Base-by-base conservation (phyloP, 2,329 filamentous ascomycete species). In the Leptodontidium sp. region DNA sequence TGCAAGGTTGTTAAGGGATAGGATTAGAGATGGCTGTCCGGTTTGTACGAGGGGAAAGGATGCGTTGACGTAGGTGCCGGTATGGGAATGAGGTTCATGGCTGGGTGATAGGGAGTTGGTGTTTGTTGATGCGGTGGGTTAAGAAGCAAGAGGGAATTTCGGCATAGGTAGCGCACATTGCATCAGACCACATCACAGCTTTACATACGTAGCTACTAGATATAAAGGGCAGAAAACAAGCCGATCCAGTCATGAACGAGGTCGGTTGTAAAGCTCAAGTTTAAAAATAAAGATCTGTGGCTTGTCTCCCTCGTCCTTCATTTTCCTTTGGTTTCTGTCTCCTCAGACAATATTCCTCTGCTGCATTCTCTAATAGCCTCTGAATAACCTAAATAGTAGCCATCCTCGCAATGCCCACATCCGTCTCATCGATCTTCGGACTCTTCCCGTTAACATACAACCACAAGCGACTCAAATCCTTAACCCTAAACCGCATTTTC, bases 1-100 rank as follows among this genome's bases (percentile, higher is more conserved):
- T 77, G 94, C 94, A 49, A 87, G 93, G 71, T 79, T 97, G 65
- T 81, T 97, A 69, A 86, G 90, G 73, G 91, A 94, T 75, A 88
- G 88, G 70, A 85, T 95, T 45, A 82, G 84, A 57, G 86, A 84
- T 9, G 90, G 90, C 0, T 93, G 90, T 80, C 87, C 89, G 0
- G 82, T 90, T 21, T 91, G 89, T 70, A 5, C 35, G 29, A 29
- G 24, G 45, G 65, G 29, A 43, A 61, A 57, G 15, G 64, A 57
- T 24, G 62, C 40, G 47, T 62, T 65, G 38, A 38, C n/a, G n/a
- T 52, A 53, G 26, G 35, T 21, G 35, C 50, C 9, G 32, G 32
- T 9, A 5, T 5, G 9, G 32, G 32, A 35, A 35, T 35, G 9
- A 35, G 9, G 32, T 35, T 35, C 9, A 35, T 4, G 32, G 32